Conservation (phyloP, 2,329 filamentous ascomycete species). For the Penicillium sp. region DNA sequence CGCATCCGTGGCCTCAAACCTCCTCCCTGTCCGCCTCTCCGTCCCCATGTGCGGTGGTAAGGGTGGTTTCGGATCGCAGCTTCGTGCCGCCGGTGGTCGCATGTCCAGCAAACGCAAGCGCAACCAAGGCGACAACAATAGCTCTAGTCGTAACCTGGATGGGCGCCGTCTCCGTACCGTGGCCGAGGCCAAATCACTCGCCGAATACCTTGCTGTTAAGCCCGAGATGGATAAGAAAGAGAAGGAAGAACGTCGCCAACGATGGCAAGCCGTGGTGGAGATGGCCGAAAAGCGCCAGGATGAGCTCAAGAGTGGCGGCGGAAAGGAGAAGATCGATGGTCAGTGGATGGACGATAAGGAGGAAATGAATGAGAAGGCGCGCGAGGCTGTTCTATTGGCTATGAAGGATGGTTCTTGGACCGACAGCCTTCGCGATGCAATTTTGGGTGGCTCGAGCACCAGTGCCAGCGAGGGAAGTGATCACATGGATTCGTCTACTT, state of each 20-base stretch:
- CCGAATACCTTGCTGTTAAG: conserved; percentile 92
- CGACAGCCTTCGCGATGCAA: conserved; percentile 41
- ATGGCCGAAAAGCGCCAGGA: conserved; percentile 79
- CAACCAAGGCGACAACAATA: conserved; percentile 78
- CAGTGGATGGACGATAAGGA: conserved; percentile 97
- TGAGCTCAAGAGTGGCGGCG: conserved; percentile 75
- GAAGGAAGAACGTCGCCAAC: conserved; percentile 74
- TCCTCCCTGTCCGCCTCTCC: conserved; percentile 80
- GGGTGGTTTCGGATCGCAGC: conserved; percentile 94
- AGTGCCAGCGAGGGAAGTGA: conserved; percentile 43
- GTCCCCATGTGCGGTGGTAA: conserved; percentile 86
- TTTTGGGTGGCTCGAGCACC: conserved; percentile 37
- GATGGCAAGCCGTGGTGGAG: conserved; percentile 88
- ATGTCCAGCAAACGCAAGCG: conserved; percentile 96
- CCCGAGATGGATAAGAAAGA: conserved; percentile 96
- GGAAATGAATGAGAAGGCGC: conserved; percentile 79
- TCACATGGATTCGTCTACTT: conserved; percentile 29
- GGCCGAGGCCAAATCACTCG: conserved; percentile 90
- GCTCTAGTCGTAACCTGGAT: conserved; percentile 89
- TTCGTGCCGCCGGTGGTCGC: conserved; percentile 92
- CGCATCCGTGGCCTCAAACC: conserved; percentile 56
- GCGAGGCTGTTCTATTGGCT: conserved; percentile 72
- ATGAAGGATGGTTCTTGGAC: conserved; percentile 61
- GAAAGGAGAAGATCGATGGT: conserved; percentile 68
- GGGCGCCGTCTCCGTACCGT: conserved; percentile 87